Evolutionary conservation across 2,329 filamentous ascomycete species (phyloP).

Genomic region (Cercospora janseana): DNA sequence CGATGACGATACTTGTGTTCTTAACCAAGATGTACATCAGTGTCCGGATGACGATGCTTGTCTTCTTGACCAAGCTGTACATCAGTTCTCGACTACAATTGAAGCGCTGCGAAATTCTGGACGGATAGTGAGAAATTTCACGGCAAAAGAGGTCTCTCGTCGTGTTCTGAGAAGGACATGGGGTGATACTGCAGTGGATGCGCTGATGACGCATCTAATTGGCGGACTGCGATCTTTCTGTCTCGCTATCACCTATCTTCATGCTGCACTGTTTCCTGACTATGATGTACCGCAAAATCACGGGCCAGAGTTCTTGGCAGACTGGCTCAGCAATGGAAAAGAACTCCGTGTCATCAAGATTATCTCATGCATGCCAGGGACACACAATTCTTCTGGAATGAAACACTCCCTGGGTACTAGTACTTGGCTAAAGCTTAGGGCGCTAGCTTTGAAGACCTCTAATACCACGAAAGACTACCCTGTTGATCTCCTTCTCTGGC

Average conservation of each 20-base stretch:
- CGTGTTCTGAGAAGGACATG: neutral
- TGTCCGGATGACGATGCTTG: constrained; percentile 3
- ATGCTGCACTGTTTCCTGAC: neutral
- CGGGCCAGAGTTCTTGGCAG: neutral
- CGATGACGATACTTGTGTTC: neutral
- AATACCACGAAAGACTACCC: constrained; percentile 4
- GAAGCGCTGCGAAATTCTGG: neutral
- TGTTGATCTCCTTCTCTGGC: constrained; percentile 9
- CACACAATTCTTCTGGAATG: neutral
- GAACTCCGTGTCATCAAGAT: constrained; percentile 10
- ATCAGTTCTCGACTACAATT: constrained; percentile 10
- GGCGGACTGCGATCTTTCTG: neutral
- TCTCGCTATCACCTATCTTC: neutral
- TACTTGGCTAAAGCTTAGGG: constrained; percentile 13
- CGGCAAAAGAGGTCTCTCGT: neutral
- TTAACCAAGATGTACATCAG: constrained; percentile 10
- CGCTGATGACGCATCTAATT: constrained; percentile 1
- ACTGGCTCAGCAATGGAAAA: neutral
- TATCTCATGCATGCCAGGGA: neutral
- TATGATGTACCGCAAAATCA: neutral
- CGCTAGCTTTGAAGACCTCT: constrained; percentile 5
- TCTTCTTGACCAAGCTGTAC: constrained; percentile 4
- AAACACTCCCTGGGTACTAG: neutral
- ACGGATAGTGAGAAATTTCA: neutral
- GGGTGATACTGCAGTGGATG: neutral